A percentile compares a stretch with the other conserved stretches of the same genome.
Conservation (phyloP, 257 asterid genomes). For the Fraxinus americana region DNA sequence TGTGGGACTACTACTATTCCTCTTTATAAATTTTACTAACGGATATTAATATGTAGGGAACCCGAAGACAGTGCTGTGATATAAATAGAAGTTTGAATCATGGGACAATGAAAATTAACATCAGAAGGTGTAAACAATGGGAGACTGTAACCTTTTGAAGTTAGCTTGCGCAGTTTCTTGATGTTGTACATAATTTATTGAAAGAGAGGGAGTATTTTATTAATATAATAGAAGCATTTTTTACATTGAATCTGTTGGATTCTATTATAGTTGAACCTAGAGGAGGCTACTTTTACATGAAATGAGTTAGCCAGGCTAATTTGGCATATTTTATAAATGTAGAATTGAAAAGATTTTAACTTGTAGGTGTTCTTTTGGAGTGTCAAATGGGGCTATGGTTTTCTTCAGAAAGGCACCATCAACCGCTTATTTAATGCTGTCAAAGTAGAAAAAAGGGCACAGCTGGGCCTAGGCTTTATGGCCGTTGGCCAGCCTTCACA, state of each 20-base stretch:
- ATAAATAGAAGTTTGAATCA: constrained; percentile 35
- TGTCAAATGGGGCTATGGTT: too few relatives aligned
- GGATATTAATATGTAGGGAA: constrained; percentile 44
- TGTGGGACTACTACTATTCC: too few relatives aligned
- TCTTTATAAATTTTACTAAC: too few relatives aligned
- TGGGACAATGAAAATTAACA: constrained; percentile 46
- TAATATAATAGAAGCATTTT: not conserved
- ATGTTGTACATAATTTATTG: constrained; percentile 28
- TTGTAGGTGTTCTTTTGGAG: not conserved
- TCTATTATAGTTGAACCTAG: not conserved
- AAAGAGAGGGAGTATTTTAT: not conserved
- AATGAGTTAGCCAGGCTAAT: not conserved
- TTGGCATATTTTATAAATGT: not conserved
- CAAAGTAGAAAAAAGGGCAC: too few relatives aligned
- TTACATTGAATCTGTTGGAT: not conserved
- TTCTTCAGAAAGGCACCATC: too few relatives aligned
- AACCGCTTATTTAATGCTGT: too few relatives aligned
- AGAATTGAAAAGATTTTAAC: too few relatives aligned
- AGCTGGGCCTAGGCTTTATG: too few relatives aligned
- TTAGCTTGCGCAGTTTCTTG: not conserved
- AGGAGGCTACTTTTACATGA: not conserved
- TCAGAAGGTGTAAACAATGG: constrained; percentile 57
- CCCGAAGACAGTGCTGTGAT: constrained; percentile 73
- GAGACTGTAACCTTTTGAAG: constrained; percentile 55
- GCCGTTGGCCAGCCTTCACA: too few relatives aligned